phyloP scores from a whole-genome alignment of 2,329 filamentous ascomycete species.

The Pezicula neosporulosa region DNA sequence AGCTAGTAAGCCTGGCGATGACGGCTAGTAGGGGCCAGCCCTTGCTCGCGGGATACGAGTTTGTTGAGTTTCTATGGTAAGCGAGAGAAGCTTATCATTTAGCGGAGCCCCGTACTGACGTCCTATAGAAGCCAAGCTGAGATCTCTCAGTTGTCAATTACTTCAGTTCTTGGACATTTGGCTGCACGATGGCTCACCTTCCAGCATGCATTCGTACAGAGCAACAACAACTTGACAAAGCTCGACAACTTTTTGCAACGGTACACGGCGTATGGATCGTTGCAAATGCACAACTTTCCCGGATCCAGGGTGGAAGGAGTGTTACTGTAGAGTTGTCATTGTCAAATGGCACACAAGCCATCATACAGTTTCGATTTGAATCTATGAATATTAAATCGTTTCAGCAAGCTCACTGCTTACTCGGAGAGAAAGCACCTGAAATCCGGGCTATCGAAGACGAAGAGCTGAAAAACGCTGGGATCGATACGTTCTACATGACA shows the following conservation, averaged over 20 bases:
- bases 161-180: too few species aligned
- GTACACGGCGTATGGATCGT: slow-evolving; percentile 8
- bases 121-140: too few species aligned
- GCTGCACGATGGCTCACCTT: not conserved
- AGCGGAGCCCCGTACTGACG: too few species aligned
- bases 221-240: slow-evolving; percentile 10
- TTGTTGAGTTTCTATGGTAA: too few species aligned
- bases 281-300: slow-evolving; percentile 11
- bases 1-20: too few species aligned
- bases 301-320: slow-evolving; percentile 20
- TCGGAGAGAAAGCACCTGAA: slow-evolving; percentile 17
- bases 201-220: slow-evolving; percentile 7
- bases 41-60: too few species aligned
- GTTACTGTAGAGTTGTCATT: slow-evolving; percentile 19
- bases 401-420: slow-evolving; percentile 10
- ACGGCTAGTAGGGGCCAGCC: too few species aligned
- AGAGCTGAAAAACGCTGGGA: slow-evolving; percentile 12
- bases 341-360: slow-evolving; percentile 9
- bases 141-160: too few species aligned
- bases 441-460: slow-evolving; percentile 13
- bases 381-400: slow-evolving; percentile 15
- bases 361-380: slow-evolving; percentile 20
- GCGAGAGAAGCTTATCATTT: too few species aligned
- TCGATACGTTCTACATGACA: slow-evolving; percentile 19
- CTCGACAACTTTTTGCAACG: slow-evolving; percentile 11